Evolutionary conservation across 179 eudicot genomes (phyloP).

Genomic region (Camellia oleifera): DNA sequence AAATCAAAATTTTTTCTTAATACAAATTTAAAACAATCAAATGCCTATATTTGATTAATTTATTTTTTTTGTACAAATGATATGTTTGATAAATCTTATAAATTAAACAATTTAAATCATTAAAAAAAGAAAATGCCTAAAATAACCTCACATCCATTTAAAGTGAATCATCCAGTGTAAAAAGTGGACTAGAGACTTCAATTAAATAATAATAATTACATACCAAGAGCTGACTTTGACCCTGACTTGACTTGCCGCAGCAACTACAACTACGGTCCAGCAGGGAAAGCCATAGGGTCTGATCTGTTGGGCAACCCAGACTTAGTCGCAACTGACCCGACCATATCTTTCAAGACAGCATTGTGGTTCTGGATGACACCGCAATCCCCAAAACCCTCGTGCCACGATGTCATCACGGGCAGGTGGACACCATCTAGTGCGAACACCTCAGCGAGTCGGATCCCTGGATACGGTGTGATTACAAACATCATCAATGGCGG

Average conservation of each 20-base stretch:
- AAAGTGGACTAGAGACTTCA: no score
- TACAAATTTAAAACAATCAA: no score
- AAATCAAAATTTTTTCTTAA: no score
- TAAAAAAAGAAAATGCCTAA: no score
- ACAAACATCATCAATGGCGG: constrained; percentile 48
- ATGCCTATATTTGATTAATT: no score
- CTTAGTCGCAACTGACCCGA: constrained; percentile 27
- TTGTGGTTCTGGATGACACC: constrained; percentile 49
- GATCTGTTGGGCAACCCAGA: constrained; percentile 30
- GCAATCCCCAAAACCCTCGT: constrained; percentile 38
- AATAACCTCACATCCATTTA: no score
- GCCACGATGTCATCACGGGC: constrained; percentile 34
- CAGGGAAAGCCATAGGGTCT: constrained; percentile 20
- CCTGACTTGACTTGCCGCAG: constrained; percentile 11
- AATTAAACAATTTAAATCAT: no score
- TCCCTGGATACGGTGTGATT: constrained; percentile 29
- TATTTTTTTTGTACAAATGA: no score
- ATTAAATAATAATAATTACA: no score
- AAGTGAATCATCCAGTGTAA: no score
- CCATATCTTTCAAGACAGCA: constrained; percentile 40
- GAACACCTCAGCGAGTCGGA: constrained; percentile 12
- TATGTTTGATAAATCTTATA: no score
- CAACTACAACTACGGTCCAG: constrained; percentile 35
- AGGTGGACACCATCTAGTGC: constrained; percentile 6
- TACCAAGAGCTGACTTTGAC: neutral